Evolutionary conservation across 179 eudicot genomes (phyloP), one percentile per base, ranked within the genome.

Genomic region (Spergularia azorica): DNA sequence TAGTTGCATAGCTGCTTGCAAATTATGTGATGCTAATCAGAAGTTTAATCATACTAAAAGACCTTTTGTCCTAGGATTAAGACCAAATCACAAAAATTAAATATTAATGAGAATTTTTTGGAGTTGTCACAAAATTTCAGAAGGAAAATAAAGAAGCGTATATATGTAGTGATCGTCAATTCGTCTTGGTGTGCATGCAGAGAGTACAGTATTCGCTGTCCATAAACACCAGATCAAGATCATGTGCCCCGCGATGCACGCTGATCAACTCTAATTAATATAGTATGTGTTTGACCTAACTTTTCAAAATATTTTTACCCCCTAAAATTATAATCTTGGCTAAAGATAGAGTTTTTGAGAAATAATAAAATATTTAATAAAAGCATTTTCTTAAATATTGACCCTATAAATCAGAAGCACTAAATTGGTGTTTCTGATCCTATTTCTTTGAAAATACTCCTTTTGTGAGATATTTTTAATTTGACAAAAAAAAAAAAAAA

Each of bases 161-260:
- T 21, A 21, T 26, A 26, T 26, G 32, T 26, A 17, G 51, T 81
- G 54, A 73, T 4, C 48, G 32, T 43, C 48, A 5, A 5, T 43
- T 26, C 32, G 32, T 26, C 32, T 0, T 43, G 48, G 8, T 76
- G 83, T 50, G 54, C n/a, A 20, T 3, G 12, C 21, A 77, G 72
- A 77, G 72, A 76, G 63, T 61, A 73, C 78, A 77, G 75, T 73
- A 52, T 67, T 77, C 74, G 84, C 78, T 81, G 84, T 81, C 71
- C 20, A 50, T 0, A 5, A 5, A 4, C 48, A 21, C 48, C 77
- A 52, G 84, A 81, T 81, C 84, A 77, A 73, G 72, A 68, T 77
- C 84, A 81, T 81, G 84, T 81, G 81, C 78, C 10, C 84, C 84
- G 81, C 75, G 78, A 81, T 81, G 84, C 78, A 81, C 76, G 84